Evolutionary conservation across 1,284 basidiomycete genomes (phyloP), one percentile per base, ranked within the genome.

Genomic region (Naganishia sp.): DNA sequence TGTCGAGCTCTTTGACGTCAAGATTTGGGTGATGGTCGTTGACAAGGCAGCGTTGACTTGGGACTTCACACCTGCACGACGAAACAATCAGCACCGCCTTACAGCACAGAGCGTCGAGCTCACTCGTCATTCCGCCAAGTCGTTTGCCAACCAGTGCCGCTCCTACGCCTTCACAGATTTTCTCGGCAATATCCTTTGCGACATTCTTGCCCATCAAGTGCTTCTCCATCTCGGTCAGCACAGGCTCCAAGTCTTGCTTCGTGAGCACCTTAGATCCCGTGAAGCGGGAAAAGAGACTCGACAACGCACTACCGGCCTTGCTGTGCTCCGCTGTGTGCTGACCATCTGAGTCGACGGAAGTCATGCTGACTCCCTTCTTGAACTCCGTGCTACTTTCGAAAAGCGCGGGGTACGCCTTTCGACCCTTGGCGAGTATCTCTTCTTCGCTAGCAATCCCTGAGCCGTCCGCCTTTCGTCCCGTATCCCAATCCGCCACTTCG

Each of bases 171-270:
- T 95, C 92, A 75, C 94, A 97, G 3, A 99, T 87, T 77, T 94
- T 92, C 69, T 94, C 90, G 10, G 95, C 85, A 70, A 99, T 96
- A 67, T 96, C 92, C 78, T 87, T 90, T 7, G 96, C 96, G 2
- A 99, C 96, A 74, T 99, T 99, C 83, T 99, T 99, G 81, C 90
- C 88, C 90, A 98, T 97, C 55, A 99, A 83, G 78, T 98, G 95
- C 70, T 94, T 90, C 76, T 95, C 93, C 94, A 99, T 99, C 23
- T 88, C 90, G 52, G 89, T 88, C 28, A 99, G 79, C 0, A 96
- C 92, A 6, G 95, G 94, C 69, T 86, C 86, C 46, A 99, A 80
- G 76, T 98, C 94, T 49, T 86, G 84, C 66, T 90, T 85, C 0
- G 90, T 90, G 52, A 99, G 82, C 2, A 88, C 84, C 78, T 93